Base-by-base conservation (phyloP, 73 alveolate genomes). In the Paramecium pentaurelia region DNA sequence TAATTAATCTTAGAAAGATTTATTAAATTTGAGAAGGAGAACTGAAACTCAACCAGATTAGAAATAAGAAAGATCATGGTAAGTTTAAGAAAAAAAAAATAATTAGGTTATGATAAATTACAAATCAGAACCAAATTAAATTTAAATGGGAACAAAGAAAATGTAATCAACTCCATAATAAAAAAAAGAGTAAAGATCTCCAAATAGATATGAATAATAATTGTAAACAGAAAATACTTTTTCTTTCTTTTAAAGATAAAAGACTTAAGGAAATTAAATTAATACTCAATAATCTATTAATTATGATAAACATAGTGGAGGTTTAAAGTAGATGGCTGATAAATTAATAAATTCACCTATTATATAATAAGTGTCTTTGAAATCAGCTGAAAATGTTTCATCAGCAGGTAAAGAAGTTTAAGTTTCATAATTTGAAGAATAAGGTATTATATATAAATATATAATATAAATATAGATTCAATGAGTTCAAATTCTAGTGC, bases 401-500 rank as follows among this genome's bases (percentile, higher is more conserved):
- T 34, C 75, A 10, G 37, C 71, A 22, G 60, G 37, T 1, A 49
- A 80, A 28, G 47, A 80, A 14, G 91, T 80, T 44, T 64, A 80
- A 8, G 91, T 80, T 44, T 80, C 91, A 25, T 32, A 80, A 9
- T 80, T 80, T 49, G 91, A 80, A 14, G 37, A 27, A 25, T 40
- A 42, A 80, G 49, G 91, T 80, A 49, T 45, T 7, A 4, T 4
- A 10, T 80, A 34, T 32, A 37, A 0, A 4, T 16, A n/a, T n/a
- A 40, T 6, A 20, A 20, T 22, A 22, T 22, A 22, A 22, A 22
- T 22, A 38, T 73, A 73, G 87, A 37, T 34, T 45, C 77, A 27
- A 80, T 80, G 71, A 80, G 77, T 44, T 80, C 91, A 40, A 80
- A 80, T 47, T 80, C 91, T 3, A 32, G 64, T 80, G 91, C 91